These are phyloP conservation scores for Aspergillus funiculosus DNA, from an alignment of 495 filamentous ascomycete genomes.

Conservation along the genomic window DNA sequence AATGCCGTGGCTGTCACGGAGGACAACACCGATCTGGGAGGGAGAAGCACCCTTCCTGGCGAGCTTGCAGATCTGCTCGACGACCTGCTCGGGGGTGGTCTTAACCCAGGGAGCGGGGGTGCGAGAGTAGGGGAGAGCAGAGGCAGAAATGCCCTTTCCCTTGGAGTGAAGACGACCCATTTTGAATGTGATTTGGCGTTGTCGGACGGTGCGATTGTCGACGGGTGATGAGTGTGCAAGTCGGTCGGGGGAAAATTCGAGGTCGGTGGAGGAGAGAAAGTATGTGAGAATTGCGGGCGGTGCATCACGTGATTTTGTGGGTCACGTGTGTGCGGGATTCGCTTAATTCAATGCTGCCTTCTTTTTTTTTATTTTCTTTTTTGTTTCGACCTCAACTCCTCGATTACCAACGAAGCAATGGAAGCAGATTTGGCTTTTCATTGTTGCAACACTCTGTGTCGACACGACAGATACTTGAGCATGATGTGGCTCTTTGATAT, in stretches of 20 bases:
- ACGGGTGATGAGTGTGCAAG: slow-evolving; percentile 33
- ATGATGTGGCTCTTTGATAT: background rate
- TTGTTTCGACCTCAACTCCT: background rate
- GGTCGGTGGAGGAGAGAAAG: background rate
- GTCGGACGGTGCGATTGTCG: slow-evolving; percentile 29
- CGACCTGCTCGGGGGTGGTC: slow-evolving; percentile 82
- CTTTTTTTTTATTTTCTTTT: background rate
- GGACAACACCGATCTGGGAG: slow-evolving; percentile 96
- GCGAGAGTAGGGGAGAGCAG: slow-evolving; percentile 94
- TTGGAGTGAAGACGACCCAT: slow-evolving; percentile 99
- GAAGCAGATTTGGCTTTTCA: slow-evolving; percentile 4
- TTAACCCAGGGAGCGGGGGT: slow-evolving; percentile 87
- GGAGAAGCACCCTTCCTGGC: slow-evolving; percentile 96
- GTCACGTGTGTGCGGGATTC: slow-evolving; percentile 8
- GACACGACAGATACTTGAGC: background rate
- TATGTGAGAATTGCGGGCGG: slow-evolving; percentile 14
- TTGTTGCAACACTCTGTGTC: slow-evolving; percentile 5
- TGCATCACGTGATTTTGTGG: slow-evolving; percentile 23
- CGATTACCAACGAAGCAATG: too few relatives aligned
- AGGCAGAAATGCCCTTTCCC: slow-evolving; percentile 96
- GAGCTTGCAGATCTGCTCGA: slow-evolving; percentile 98
- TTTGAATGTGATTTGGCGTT: slow-evolving; percentile 37
- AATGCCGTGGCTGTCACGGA: slow-evolving; percentile 95
- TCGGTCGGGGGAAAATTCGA: slow-evolving; percentile 15
- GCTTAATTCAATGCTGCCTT: slow-evolving; percentile 19